Base-by-base conservation (phyloP, 345 rosid genomes). In the Eucalyptus tenuipes region DNA sequence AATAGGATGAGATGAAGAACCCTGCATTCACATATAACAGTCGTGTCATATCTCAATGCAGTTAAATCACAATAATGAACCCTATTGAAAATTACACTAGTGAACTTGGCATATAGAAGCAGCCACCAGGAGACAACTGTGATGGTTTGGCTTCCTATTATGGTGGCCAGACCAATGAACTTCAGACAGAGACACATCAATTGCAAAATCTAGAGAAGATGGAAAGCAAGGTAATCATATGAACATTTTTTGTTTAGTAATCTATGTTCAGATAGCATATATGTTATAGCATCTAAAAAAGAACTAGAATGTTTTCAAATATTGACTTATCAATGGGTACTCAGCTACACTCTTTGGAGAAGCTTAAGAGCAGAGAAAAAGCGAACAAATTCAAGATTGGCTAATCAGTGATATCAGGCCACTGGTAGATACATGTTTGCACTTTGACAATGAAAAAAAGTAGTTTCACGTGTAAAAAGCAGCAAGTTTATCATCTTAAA, bases 1-100 rank as follows among this genome's bases (percentile, higher is more conserved):
- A 96, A 91, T 42, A 95, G 90, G 84, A 93, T 37, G 66, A 96
- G 93, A 93, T 96, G 99, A 90, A 96, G 93, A 87, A 91, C 89
- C 89, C 99, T 96, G 96, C 87, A 88, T 33, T 59, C 66, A 29
- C 44, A 50, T 50, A 25, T 64, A 27, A 31, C 24, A 33, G 44
- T 50, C 20, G 5, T 79, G n/a, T 42, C 66, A 52, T 68, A 64
- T 68, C 27, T 37, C 29, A 29, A 66, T 31, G 45, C 71, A 17
- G 40, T 22, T 47, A 66, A 13, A 87, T 42, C 13, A 31, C 47
- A 48, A 68, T 6, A 87, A n/a, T 75, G 82, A 37, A 75, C 40
- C 82, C 37, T 37, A 75, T 11, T 75, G 82, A 22, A 75, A 37
- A 20, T 75, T 75, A 37, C 45, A 75, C 82, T 75, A 37, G 82